Evolutionary conservation across 2,329 filamentous ascomycete genomes (phyloP).

Genomic region (Penicillium griseofulvum): DNA sequence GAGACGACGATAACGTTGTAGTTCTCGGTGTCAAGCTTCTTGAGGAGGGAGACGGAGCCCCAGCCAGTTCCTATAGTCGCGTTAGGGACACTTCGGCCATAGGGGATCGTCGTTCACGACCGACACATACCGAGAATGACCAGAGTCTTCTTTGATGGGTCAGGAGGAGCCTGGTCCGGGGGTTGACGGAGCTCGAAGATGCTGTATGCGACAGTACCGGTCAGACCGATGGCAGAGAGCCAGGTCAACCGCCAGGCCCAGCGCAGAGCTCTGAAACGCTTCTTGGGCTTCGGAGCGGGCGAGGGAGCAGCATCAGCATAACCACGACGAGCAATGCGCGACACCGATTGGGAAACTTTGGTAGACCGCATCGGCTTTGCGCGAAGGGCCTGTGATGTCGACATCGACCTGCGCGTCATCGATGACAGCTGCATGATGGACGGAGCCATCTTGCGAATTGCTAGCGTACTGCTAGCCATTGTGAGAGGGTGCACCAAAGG

Average conservation of each 20-base stretch:
- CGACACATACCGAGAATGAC: slow-evolving; percentile 76
- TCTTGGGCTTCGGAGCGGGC: slow-evolving; percentile 46
- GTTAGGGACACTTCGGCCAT: slow-evolving; percentile 16
- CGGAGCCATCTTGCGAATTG: slow-evolving; percentile 32
- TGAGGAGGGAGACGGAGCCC: slow-evolving; percentile 92
- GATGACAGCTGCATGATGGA: slow-evolving; percentile 36
- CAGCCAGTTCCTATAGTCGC: slow-evolving; percentile 78
- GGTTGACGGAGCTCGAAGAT: slow-evolving; percentile 83
- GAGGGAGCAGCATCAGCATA: slow-evolving; percentile 52
- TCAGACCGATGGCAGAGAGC: slow-evolving; percentile 66
- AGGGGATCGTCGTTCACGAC: slow-evolving; percentile 4
- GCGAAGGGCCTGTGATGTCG: slow-evolving; percentile 28
- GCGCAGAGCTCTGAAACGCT: slow-evolving; percentile 67
- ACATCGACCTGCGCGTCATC: slow-evolving; percentile 38
- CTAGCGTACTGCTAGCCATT: slow-evolving; percentile 38
- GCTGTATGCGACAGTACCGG: slow-evolving; percentile 72
- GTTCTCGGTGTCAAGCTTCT: slow-evolving; percentile 98
- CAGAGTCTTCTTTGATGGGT: slow-evolving; percentile 92
- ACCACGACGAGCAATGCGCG: slow-evolving; percentile 44
- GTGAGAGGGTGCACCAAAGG: slow-evolving; percentile 25
- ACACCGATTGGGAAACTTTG: slow-evolving; percentile 24
- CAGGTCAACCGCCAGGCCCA: slow-evolving; percentile 84
- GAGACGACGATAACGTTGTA: slow-evolving; percentile 99
- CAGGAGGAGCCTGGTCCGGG: slow-evolving; percentile 70
- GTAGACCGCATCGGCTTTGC: slow-evolving; percentile 27